Base-by-base conservation (phyloP, 164 flowering plant species). In the Euptelea pleiosperma region DNA sequence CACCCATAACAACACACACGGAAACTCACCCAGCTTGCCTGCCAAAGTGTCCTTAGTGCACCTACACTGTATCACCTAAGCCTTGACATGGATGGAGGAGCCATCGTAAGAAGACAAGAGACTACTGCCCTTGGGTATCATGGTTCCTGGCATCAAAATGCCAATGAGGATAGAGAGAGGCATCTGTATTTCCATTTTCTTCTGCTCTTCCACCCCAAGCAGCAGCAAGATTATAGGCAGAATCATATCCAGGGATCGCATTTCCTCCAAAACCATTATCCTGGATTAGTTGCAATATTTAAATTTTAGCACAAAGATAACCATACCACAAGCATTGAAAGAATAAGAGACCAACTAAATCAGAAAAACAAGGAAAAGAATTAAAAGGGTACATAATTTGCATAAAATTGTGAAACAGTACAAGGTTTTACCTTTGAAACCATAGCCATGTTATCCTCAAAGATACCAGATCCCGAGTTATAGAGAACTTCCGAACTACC, bases 41-140 rank as follows among this genome's bases (percentile, higher is more conserved):
- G 58, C 44, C 52, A 61, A 64, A 64, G 69, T 66, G 8, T 67
- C 70, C 9, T 66, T 29, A 49, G 75, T 64, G 68, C 73, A 67
- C 46, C 55, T 51, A 47, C 63, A 37, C 7, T 52, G 9, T 12
- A 63, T 58, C 57, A 71, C 73, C 66, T 62, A 66, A 34, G 78
- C 74, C 61, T 70, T 61, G 58, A 67, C 67, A 67, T 61, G 67
- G 41, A 69, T 62, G 68, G 76, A 67, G 60, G 71, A 56, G 61
- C 64, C 58, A 26, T 48, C 51, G 47, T 39, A 39, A 51, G 52
- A 22, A 55, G 58, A 47, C 11, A 47, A 30, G 36, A 46, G 31
- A n/a, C n/a, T n/a, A 44, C 33, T 31, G 39, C 57, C 60, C 24
- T 46, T 52, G 35, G 52, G 41, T 47, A 26, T 51, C 44, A 47